phyloP scores from a whole-genome alignment of 495 filamentous ascomycete species.

The Neurospora intermedia region DNA sequence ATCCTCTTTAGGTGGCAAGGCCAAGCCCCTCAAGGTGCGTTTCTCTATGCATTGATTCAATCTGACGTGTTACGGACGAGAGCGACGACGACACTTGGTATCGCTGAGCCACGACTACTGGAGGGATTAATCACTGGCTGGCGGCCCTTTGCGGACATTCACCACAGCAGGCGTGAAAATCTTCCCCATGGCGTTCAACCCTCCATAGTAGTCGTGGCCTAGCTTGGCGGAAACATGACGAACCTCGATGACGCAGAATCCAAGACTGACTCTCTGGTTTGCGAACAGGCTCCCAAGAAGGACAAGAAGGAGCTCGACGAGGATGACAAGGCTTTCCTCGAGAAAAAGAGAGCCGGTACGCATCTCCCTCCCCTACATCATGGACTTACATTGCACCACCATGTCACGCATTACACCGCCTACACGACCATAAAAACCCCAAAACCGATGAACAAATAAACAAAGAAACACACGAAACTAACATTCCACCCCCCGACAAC shows the following conservation, averaged over 20 bases:
- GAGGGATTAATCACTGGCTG: background rate
- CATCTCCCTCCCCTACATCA: no score
- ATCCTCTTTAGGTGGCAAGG: slow-evolving; percentile 57
- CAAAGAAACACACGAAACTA: background rate
- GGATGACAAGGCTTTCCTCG: slow-evolving; percentile 62
- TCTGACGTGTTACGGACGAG: background rate
- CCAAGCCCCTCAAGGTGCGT: slow-evolving; percentile 63
- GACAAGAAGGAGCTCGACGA: slow-evolving; percentile 63
- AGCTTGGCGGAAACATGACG: background rate
- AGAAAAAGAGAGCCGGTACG: slow-evolving; percentile 63
- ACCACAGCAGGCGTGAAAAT: background rate
- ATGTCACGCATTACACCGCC: no score
- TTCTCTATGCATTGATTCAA: background rate
- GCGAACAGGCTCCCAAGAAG: slow-evolving; percentile 53
- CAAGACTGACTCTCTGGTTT: background rate
- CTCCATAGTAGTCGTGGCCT: background rate
- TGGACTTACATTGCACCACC: no score
- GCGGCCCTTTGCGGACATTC: background rate
- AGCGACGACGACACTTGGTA: background rate
- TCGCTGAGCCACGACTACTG: background rate
- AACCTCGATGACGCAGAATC: background rate
- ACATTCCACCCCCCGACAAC: slow-evolving; percentile 1
- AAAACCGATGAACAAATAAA: no score
- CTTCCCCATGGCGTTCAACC: background rate
- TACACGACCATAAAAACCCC: no score